Evolutionary conservation across 768 basidiomycete genomes (phyloP).

Genomic region (Pholiota microspora): DNA sequence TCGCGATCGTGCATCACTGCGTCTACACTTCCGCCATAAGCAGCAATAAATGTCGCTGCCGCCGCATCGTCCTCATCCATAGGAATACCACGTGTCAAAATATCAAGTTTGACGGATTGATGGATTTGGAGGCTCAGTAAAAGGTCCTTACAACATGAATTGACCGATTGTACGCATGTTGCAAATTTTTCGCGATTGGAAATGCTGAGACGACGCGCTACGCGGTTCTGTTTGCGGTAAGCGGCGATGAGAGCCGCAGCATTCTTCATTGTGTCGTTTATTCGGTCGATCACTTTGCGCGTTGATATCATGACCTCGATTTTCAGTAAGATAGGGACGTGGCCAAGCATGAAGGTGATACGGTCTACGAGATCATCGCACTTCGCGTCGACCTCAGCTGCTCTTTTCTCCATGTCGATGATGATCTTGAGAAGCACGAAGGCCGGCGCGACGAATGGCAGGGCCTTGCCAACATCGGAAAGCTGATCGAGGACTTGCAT

Average conservation of each 20-base stretch:
- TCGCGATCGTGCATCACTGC: slow-evolving; percentile 31
- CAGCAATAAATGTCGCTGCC: slow-evolving; percentile 30
- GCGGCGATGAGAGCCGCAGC: slow-evolving; percentile 36
- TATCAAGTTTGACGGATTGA: slow-evolving; percentile 33
- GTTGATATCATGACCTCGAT: slow-evolving; percentile 32
- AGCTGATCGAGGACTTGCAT: slow-evolving; percentile 29
- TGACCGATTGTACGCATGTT: slow-evolving; percentile 28
- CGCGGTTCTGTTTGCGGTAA: slow-evolving; percentile 33
- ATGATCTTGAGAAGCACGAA: slow-evolving; percentile 38
- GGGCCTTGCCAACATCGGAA: slow-evolving; percentile 32
- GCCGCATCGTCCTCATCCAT: slow-evolving; percentile 34
- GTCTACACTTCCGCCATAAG: slow-evolving; percentile 35
- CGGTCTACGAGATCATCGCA: slow-evolving; percentile 39
- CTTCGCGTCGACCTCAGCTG: slow-evolving; percentile 37
- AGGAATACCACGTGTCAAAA: slow-evolving; percentile 33
- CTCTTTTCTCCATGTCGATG: slow-evolving; percentile 34
- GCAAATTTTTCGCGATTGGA: slow-evolving; percentile 36
- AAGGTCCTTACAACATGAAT: slow-evolving; percentile 33
- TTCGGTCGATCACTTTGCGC: slow-evolving; percentile 33
- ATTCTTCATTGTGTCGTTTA: slow-evolving; percentile 33
- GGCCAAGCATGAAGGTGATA: slow-evolving; percentile 39
- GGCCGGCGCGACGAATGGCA: slow-evolving; percentile 37
- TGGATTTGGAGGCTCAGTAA: slow-evolving; percentile 41
- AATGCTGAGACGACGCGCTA: slow-evolving; percentile 35
- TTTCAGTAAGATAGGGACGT: slow-evolving; percentile 31